Conservation (phyloP, 345 rosid species). For the Combretum micranthum region DNA sequence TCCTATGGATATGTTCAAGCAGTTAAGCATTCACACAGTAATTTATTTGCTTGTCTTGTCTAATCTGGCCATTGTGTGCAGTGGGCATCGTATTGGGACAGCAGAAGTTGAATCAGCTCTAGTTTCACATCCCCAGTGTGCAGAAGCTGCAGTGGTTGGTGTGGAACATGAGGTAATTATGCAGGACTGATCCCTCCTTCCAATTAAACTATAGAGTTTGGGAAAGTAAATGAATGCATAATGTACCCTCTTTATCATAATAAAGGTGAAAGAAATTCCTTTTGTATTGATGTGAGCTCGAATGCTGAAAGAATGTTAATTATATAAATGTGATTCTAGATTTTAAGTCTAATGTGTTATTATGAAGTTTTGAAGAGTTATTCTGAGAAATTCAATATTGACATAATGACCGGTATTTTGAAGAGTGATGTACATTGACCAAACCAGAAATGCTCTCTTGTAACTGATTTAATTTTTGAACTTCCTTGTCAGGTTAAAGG, state of each 20-base stretch:
- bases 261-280: conserved; percentile 4
- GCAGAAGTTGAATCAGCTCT: conserved; percentile 99
- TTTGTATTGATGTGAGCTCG: too few relatives aligned
- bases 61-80: conserved; percentile 21
- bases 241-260: not conserved
- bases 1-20: not conserved
- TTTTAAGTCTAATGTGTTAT: too few relatives aligned
- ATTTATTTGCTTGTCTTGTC: not conserved
- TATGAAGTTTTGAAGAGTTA: too few relatives aligned
- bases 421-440: not conserved
- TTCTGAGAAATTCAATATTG: too few relatives aligned
- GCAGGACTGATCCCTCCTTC: not conserved
- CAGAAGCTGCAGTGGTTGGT: conserved; percentile 97
- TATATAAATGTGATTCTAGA: too few relatives aligned
- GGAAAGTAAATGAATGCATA: not conserved
- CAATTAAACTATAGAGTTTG: not conserved
- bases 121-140: conserved; percentile 90
- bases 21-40: not conserved
- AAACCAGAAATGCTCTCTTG: conserved; percentile 9
- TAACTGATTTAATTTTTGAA: too few relatives aligned
- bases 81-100: conserved; percentile 99
- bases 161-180: conserved; percentile 85
- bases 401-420: too few relatives aligned
- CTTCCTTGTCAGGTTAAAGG: conserved; percentile 59
- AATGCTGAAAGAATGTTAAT: too few relatives aligned